Base-by-base conservation (phyloP, 441 rosid genomes). In the Codiaeum variegatum region DNA sequence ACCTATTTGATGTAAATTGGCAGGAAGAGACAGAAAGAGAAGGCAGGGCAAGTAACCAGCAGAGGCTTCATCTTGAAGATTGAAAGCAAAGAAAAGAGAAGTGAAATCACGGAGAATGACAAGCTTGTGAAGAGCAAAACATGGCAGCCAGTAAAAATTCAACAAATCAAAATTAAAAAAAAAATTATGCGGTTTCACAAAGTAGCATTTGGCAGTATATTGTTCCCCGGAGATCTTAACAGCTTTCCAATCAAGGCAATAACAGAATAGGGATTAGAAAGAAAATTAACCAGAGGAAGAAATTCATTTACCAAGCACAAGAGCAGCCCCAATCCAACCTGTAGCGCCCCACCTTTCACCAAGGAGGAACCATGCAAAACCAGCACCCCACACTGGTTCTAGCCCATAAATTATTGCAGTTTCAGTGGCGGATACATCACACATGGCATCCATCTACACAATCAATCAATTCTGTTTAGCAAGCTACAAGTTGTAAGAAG, bases 331-430 rank as follows among this genome's bases (percentile, higher is more conserved):
- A 44, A 88, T 77, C 92, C 90, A 90, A 66, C 89, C 94, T 71
- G 79, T 63, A 24, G 71, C 47, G 38, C 87, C 90, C 89, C 94
- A 90, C 76, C 92, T 86, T 75, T 88, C 94, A 24, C 89, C 92
- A 26, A 88, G 92, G 68, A 90, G 83, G 76, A 84, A 84, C 92
- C 94, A 90, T n/a, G 91, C 90, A 76, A 90, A 90, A 75, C 83
- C 88, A 34, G 87, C 89, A 49, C 92, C 92, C 90, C 90, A 85
- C 19, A 85, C 82, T 7, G 88, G 92, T 81, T 90, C 92, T 78
- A 90, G 76, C 49, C 88, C 90, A 75, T 86, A 86, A 67, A 86
- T 80, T 73, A 88, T 77, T 21, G 88, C 90, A 54, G 92, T 79
- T 77, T 88, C 88, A 23, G 87, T 82, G 47, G 89, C 92, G 21